Evolutionary conservation across 345 rosid species (phyloP).

Genomic region (Hirschfeldia incana): DNA sequence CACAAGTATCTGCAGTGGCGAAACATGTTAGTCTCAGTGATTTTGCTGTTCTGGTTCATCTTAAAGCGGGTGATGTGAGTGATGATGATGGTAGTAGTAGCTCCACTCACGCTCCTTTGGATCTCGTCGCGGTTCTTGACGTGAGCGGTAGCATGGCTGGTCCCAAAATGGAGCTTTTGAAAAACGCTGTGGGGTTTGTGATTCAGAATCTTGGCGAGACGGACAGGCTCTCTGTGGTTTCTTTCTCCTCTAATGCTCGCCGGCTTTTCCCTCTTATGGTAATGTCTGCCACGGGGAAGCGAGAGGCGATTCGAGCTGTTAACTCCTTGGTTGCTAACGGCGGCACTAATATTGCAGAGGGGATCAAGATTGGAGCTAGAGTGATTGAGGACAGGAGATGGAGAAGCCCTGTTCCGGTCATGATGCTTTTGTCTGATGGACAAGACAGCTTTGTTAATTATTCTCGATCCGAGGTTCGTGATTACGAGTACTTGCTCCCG

Average conservation of each 20-base stretch:
- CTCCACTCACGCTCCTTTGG: slow-evolving; percentile 73
- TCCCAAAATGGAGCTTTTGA: slow-evolving; percentile 70
- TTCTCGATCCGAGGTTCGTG: too few species aligned
- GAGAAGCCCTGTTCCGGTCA: slow-evolving; percentile 76
- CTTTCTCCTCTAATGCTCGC: slow-evolving; percentile 80
- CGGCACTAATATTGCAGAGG: slow-evolving; percentile 92
- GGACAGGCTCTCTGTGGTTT: slow-evolving; percentile 84
- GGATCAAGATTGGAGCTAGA: slow-evolving; percentile 78
- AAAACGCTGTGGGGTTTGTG: slow-evolving; percentile 84
- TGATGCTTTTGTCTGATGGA: slow-evolving; percentile 89
- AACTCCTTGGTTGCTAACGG: slow-evolving; percentile 71
- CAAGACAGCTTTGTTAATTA: slow-evolving; percentile 72
- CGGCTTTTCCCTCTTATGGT: slow-evolving; percentile 72
- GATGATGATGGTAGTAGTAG: slow-evolving; percentile 26
- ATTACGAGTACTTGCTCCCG: slow-evolving; percentile 63
- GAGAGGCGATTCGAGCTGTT: slow-evolving; percentile 70
- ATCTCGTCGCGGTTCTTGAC: slow-evolving; percentile 88
- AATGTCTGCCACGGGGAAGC: slow-evolving; percentile 75
- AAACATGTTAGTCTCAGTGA: slow-evolving; percentile 48
- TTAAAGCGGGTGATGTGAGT: slow-evolving; percentile 63
- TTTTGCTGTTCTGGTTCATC: slow-evolving; percentile 79
- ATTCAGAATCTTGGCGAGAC: slow-evolving; percentile 85
- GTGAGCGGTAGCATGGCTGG: slow-evolving; percentile 98
- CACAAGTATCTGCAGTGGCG: slow-evolving; percentile 51
- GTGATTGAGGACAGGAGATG: slow-evolving; percentile 67